These are phyloP conservation scores for Gnaphalium uliginosum DNA, from an alignment of 129 eudicot genomes.

Conservation along the genomic window DNA sequence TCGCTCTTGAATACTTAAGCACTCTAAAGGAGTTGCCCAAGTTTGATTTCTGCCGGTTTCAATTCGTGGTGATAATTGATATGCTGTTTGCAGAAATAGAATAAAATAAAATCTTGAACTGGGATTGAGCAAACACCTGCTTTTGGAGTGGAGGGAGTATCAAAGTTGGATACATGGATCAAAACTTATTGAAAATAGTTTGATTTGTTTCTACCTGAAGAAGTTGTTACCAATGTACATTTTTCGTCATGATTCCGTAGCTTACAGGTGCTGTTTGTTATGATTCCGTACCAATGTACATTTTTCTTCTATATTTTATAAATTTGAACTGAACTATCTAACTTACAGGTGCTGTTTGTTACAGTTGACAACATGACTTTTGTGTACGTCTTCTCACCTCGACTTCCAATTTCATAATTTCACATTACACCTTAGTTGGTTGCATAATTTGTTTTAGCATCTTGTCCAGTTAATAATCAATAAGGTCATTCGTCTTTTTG, in stretches of 20 bases:
- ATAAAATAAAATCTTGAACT: no score
- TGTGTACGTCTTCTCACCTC: neutral
- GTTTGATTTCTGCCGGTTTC: no score
- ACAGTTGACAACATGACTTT: neutral
- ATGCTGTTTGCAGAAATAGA: no score
- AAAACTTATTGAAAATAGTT: no score
- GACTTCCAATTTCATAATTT: conserved; percentile 20
- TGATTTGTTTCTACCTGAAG: neutral
- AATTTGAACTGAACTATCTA: neutral
- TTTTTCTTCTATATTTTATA: conserved; percentile 1
- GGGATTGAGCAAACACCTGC: no score
- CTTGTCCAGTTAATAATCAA: neutral
- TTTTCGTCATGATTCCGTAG: no score
- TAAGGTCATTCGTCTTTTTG: conserved; percentile 1
- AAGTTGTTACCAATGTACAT: neutral
- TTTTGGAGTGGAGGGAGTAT: no score
- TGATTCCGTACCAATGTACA: neutral
- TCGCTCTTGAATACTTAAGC: no score
- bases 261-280: no score
- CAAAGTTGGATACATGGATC: no score
- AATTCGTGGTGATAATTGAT: no score
- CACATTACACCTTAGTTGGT: neutral
- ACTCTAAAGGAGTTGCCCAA: no score
- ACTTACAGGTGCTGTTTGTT: conserved; percentile 27
- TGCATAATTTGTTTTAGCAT: conserved; percentile 4